These are phyloP conservation scores for Phytophthora boehmeriae DNA, from an alignment of 352 stramenopile genomes.

Conservation along the genomic window DNA sequence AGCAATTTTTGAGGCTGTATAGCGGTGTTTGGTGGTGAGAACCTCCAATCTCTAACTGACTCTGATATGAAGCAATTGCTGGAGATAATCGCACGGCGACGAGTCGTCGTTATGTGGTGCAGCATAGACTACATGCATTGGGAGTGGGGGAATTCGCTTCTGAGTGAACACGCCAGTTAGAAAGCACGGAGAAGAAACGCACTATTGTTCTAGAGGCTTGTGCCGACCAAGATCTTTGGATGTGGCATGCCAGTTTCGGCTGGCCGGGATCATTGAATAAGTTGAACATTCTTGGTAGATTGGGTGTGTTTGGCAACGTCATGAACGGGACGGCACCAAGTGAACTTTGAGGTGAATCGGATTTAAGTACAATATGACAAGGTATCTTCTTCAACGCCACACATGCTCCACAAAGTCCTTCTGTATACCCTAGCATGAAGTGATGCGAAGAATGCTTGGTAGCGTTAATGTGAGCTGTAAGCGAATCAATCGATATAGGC, in stretches of 20 bases:
- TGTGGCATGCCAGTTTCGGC: slow-evolving; percentile 9
- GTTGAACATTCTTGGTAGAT: slow-evolving; percentile 4
- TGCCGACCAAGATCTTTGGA: slow-evolving; percentile 8
- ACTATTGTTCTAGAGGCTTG: slow-evolving; percentile 9
- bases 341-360: neutral
- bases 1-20: too few species aligned
- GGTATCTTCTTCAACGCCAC: too few species aligned
- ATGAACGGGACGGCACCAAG: neutral
- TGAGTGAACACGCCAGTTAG: slow-evolving; percentile 3
- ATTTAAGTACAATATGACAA: neutral
- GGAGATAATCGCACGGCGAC: neutral
- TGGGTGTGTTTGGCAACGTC: neutral
- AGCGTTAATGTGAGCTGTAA: too few species aligned
- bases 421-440: too few species aligned
- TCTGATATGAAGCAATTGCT: neutral
- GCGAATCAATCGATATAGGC: too few species aligned
- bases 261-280: slow-evolving; percentile 6
- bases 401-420: too few species aligned
- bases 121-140: slow-evolving; percentile 16
- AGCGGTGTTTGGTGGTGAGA: too few species aligned
- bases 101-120: slow-evolving; percentile 8
- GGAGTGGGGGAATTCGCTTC: slow-evolving; percentile 1
- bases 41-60: too few species aligned
- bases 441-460: too few species aligned
- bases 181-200: slow-evolving; percentile 3